Conservation (phyloP, 768 basidiomycete species). For the Suillus alpinus region DNA sequence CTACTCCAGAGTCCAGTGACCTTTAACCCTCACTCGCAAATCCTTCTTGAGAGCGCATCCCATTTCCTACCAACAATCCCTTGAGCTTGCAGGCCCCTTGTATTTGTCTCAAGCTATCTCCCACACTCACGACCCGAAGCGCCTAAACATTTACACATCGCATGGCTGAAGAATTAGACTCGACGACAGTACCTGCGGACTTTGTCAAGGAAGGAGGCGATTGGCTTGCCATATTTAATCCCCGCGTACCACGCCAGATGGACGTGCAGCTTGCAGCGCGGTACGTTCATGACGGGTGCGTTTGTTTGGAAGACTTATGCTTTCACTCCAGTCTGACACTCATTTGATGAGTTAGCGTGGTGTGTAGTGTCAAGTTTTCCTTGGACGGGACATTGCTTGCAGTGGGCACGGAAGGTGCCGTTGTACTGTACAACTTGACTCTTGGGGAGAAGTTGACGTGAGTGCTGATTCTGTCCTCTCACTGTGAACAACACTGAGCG, state of each 20-base stretch:
- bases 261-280: constrained; percentile 57
- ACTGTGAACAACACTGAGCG: background rate
- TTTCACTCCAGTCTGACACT: background rate
- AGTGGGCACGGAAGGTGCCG: constrained; percentile 49
- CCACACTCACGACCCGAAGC: background rate
- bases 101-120: background rate
- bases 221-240: constrained; percentile 89
- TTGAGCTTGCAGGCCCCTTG: background rate
- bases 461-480: constrained; percentile 1
- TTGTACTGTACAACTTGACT: constrained; percentile 27
- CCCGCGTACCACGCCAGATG: constrained; percentile 71
- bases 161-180: constrained; percentile 20
- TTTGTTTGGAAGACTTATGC: background rate
- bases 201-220: constrained; percentile 67
- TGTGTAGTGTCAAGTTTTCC: constrained; percentile 91
- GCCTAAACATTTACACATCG: background rate
- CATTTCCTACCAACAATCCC: background rate
- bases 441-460: constrained; percentile 28
- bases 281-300: constrained; percentile 1
- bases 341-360: constrained; percentile 46
- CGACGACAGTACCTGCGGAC: constrained; percentile 24
- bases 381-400: constrained; percentile 91
- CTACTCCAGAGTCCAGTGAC: background rate
- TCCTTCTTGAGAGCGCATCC: background rate
- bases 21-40: background rate